Evolutionary conservation across 169 alveolate species (phyloP), one percentile per base, ranked within the genome.

Genomic region (Plasmodium malariae): DNA sequence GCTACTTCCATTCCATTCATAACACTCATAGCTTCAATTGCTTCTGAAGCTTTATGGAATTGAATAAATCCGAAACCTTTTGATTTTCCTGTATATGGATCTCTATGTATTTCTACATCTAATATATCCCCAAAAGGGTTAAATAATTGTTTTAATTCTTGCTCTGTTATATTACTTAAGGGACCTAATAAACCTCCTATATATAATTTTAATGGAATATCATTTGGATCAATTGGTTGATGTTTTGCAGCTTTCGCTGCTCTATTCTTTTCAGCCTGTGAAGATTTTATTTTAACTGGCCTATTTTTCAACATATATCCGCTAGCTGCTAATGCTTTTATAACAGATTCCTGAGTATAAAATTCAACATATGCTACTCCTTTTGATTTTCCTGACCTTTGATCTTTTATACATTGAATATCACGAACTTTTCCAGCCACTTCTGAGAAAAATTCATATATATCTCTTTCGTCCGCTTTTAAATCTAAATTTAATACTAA

Each of bases 341-440:
- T 92, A 37, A 98, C 99, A 17, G 98, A 93, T 86, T 98, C 99
- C 54, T 97, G 98, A 24, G 98, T 96, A 92, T 98, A 98, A 88
- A 98, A 98, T 94, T 98, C 99, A 12, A 98, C 99, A 88, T 98
- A 98, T 43, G 99, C 98, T 62, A 98, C 98, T 54, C 99, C 99
- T 94, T 98, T 98, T 32, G 99, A 96, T 78, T 97, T 96, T 11
- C 99, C 99, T 37, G 99, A 95, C 74, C 98, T 97, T 59, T 94
- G 93, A 89, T 98, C 99, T 88, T 99, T 89, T 69, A 98, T 97
- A 60, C 98, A 92, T 92, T 98, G 98, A 17, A 98, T 98, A 88
- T 98, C 99, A 32, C 99, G 94, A 21, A 98, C 98, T 65, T 98
- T 97, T n/a, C 99, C 99, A 3, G 99, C 99, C 69, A 96, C 95